A percentile compares a stretch with the other conserved stretches of the same genome.
Evolutionary conservation across 73 alveolate species (phyloP).

Genomic region (Tetrahymena borealis): DNA sequence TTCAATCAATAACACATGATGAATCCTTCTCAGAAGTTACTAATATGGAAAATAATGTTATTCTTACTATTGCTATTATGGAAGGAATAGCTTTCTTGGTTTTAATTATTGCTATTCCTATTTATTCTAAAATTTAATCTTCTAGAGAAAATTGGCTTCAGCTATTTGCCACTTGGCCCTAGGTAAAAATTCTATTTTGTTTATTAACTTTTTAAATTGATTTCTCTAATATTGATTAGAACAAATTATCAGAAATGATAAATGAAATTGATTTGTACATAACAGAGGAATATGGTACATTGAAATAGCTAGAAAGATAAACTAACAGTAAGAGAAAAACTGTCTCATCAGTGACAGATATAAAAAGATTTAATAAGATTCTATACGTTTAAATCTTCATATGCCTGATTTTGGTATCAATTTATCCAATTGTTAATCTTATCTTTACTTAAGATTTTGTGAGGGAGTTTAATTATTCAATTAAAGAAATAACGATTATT

Average conservation of each 20-base stretch:
- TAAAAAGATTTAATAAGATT: neutral
- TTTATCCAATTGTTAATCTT: neutral
- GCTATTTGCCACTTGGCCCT: neutral
- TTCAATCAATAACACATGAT: neutral
- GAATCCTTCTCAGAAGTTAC: neutral
- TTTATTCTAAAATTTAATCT: neutral
- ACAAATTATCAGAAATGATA: neutral
- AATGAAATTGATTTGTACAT: neutral
- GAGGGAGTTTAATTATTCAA: neutral
- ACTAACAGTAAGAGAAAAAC: neutral
- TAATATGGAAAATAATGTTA: neutral
- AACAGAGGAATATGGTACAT: neutral
- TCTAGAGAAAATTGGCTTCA: neutral
- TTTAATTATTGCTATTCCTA: neutral
- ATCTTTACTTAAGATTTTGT: neutral
- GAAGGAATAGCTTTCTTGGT: neutral
- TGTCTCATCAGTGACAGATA: neutral
- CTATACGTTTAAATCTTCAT: neutral
- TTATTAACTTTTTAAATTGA: neutral
- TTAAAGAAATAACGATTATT: neutral
- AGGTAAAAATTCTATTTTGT: neutral
- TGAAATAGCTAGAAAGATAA: neutral
- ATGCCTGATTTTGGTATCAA: neutral
- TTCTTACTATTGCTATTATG: neutral
- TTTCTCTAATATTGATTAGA: neutral